Conservation (phyloP, 2,329 filamentous ascomycete genomes). For the Sphaerulina vaccinii region DNA sequence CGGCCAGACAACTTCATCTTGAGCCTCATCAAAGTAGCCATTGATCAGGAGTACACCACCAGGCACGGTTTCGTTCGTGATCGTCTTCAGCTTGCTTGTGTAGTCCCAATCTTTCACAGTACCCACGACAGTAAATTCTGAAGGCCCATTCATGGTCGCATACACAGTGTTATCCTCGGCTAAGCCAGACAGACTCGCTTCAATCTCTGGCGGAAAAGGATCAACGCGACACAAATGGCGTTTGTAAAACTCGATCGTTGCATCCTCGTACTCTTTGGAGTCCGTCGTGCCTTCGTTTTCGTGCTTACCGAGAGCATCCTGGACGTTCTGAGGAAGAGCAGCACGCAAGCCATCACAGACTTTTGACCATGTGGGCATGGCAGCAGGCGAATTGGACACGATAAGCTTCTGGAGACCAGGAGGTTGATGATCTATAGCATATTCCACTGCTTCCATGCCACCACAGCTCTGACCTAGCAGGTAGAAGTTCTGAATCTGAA, state of each 20-base stretch:
- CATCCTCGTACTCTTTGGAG: conserved; percentile 35
- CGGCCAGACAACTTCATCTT: conserved; percentile 38
- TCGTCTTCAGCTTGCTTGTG: conserved; percentile 37
- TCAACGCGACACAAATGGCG: conserved; percentile 34
- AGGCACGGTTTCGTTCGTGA: conserved; percentile 37
- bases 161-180: conserved; percentile 39
- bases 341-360: conserved; percentile 30
- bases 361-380: conserved; percentile 34
- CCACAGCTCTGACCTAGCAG: conserved; percentile 55
- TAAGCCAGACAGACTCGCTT: conserved; percentile 22
- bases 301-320: conserved; percentile 32
- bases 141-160: conserved; percentile 37
- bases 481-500: conserved; percentile 46
- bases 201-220: conserved; percentile 34
- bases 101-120: conserved; percentile 44
- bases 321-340: conserved; percentile 32
- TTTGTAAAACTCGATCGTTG: conserved; percentile 34
- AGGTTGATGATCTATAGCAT: conserved; percentile 41
- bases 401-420: conserved; percentile 43
- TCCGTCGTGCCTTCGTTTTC: conserved; percentile 35
- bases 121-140: conserved; percentile 41
- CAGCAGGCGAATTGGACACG: conserved; percentile 27
- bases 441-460: conserved; percentile 50
- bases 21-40: conserved; percentile 43
- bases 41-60: conserved; percentile 41